Evolutionary conservation across 345 rosid species (phyloP).

Genomic region (Geranium rotundifolium): DNA sequence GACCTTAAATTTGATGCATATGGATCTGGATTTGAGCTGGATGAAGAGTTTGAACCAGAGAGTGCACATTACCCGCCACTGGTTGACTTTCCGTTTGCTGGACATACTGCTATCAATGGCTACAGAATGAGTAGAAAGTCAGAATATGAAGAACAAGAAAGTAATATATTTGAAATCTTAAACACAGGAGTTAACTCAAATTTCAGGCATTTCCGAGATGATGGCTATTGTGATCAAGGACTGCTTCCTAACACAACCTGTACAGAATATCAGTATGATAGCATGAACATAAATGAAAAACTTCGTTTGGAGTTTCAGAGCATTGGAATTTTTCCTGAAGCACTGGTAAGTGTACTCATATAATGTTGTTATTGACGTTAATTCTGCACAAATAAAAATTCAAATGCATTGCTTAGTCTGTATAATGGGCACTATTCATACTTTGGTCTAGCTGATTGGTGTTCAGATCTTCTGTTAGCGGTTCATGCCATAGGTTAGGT

Average conservation of each 20-base stretch:
- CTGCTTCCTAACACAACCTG: conserved; percentile 21
- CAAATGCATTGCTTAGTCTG: not conserved
- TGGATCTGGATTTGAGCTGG: conserved; percentile 44
- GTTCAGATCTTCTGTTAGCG: not conserved
- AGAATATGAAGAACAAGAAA: conserved; percentile 40
- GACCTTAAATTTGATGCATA: conserved; percentile 38
- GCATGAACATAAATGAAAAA: conserved; percentile 51
- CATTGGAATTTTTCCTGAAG: conserved; percentile 70
- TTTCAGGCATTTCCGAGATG: conserved; percentile 30
- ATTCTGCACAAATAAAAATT: not conserved
- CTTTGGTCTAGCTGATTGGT: not conserved
- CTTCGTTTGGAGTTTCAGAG: conserved; percentile 69
- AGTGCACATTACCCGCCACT: conserved; percentile 28
- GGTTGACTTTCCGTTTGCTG: conserved; percentile 27
- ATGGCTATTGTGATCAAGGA: conserved; percentile 32
- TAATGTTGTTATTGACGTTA: not conserved
- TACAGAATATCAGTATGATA: conserved; percentile 52
- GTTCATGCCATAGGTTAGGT: not conserved
- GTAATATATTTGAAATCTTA: conserved; percentile 26
- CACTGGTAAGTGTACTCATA: conserved; percentile 41
- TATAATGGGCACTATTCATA: not conserved
- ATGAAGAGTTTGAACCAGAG: conserved; percentile 50
- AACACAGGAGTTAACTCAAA: conserved; percentile 28
- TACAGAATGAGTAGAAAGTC: conserved; percentile 35
- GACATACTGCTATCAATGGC: conserved; percentile 32